phyloP scores from a whole-genome alignment of 2,329 filamentous ascomycete genomes.

The Massarina eburnea region DNA sequence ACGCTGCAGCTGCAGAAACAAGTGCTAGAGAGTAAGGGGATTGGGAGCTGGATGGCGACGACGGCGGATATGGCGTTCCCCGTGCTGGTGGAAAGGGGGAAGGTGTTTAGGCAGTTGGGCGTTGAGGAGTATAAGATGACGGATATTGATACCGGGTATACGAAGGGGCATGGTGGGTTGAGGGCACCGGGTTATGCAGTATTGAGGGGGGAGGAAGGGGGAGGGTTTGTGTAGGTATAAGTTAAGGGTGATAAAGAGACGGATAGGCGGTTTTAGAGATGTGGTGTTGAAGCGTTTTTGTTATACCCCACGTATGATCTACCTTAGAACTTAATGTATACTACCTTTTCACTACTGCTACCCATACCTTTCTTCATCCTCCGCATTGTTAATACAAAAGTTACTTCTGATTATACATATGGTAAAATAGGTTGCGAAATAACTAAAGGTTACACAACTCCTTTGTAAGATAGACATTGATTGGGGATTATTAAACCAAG shows the following conservation, averaged over 20 bases:
- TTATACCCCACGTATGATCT: too few species aligned
- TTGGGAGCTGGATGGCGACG: not conserved
- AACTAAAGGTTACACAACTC: too few species aligned
- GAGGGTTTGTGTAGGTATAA: not conserved
- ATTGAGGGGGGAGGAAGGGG: not conserved
- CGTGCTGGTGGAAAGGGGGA: slow-evolving; percentile 8
- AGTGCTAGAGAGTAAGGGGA: slow-evolving; percentile 14
- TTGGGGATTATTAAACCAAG: too few species aligned
- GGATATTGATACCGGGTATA: not conserved
- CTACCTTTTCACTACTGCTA: too few species aligned
- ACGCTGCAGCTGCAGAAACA: slow-evolving; percentile 20
- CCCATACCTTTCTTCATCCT: too few species aligned
- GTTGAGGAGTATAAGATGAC: not conserved
- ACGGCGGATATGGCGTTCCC: slow-evolving; percentile 10
- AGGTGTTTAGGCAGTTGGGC: slow-evolving; percentile 1
- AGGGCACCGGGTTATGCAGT: not conserved
- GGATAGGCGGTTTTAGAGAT: not conserved
- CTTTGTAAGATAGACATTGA: too few species aligned
- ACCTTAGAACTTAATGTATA: too few species aligned
- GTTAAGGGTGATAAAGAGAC: not conserved
- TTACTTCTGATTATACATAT: too few species aligned
- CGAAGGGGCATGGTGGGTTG: not conserved
- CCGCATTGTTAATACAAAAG: too few species aligned
- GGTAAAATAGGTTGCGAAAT: too few species aligned
- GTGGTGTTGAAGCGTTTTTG: too few species aligned